Conservation (phyloP, 164 flowering plant species). For the Liquidambar formosana region DNA sequence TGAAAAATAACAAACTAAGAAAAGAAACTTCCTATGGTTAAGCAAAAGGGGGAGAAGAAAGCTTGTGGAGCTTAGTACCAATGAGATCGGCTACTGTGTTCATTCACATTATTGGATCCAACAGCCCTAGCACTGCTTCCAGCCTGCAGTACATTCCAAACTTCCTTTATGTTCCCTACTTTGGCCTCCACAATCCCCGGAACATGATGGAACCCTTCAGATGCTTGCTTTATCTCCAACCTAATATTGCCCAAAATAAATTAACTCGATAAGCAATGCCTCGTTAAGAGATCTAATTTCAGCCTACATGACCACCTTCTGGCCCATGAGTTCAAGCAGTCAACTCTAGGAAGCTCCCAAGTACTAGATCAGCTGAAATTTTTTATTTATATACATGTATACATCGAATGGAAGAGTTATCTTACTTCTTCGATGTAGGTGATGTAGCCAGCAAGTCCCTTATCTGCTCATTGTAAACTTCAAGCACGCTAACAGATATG, state of each 20-base stretch:
- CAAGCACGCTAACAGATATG: slow-evolving; percentile 84
- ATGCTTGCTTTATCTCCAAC: slow-evolving; percentile 41
- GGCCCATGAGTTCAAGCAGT: too few relatives aligned
- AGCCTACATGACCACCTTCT: too few relatives aligned
- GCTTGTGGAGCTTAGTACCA: slow-evolving; percentile 20
- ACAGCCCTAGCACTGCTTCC: slow-evolving; percentile 41
- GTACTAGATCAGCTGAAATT: too few relatives aligned
- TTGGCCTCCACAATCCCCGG: slow-evolving; percentile 40
- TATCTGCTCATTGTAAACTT: slow-evolving; percentile 92
- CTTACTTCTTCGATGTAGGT: slow-evolving; percentile 63
- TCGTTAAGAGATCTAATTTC: too few relatives aligned
- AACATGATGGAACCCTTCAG: slow-evolving; percentile 39
- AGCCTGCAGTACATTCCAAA: slow-evolving; percentile 33
- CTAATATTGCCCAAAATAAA: slow-evolving; percentile 13
- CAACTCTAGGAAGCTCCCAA: too few relatives aligned
- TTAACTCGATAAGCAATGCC: too few relatives aligned
- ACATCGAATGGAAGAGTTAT: too few relatives aligned
- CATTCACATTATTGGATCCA: slow-evolving; percentile 41
- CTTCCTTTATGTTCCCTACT: slow-evolving; percentile 30
- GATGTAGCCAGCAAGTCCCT: slow-evolving; percentile 74
- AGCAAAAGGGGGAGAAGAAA: too few relatives aligned
- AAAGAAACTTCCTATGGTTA: too few relatives aligned
- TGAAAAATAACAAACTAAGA: too few relatives aligned
- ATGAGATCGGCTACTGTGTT: slow-evolving; percentile 50
- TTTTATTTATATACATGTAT: too few relatives aligned